Conservation (phyloP, 257 asterid species). For the Capsicum pubescens region DNA sequence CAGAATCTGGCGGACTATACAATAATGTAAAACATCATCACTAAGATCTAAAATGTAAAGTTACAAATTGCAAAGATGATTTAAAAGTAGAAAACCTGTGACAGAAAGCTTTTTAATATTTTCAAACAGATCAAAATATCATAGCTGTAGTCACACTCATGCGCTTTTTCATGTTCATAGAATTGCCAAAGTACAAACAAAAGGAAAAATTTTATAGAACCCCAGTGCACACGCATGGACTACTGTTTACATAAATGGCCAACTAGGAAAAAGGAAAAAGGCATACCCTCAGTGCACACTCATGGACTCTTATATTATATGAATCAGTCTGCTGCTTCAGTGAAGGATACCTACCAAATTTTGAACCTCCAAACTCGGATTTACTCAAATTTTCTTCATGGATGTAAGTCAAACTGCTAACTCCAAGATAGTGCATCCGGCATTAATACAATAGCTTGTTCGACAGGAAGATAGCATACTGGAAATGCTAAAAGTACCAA, state of each 20-base stretch:
- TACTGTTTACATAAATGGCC: neutral
- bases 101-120: neutral
- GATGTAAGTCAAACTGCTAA: slow-evolving; percentile 62
- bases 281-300: slow-evolving; percentile 89
- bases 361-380: slow-evolving; percentile 93
- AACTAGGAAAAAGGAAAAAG: neutral
- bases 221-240: neutral
- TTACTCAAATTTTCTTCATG: slow-evolving; percentile 54
- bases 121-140: neutral
- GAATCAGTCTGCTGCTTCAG: no score
- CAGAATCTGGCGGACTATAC: neutral
- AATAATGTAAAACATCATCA: no score
- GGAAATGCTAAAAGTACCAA: slow-evolving; percentile 73
- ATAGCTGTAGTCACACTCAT: neutral
- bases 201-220: neutral
- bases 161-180: neutral
- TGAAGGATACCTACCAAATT: slow-evolving; percentile 90
- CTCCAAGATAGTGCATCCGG: slow-evolving; percentile 71
- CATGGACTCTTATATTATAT: slow-evolving; percentile 82
- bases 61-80: no score
- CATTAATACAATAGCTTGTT: slow-evolving; percentile 69
- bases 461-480: no score
- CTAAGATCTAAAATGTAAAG: neutral
- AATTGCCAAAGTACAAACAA: neutral
- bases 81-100: neutral